Base-by-base conservation (phyloP, 1,139 yeast species). In the Hansenula sp. region DNA sequence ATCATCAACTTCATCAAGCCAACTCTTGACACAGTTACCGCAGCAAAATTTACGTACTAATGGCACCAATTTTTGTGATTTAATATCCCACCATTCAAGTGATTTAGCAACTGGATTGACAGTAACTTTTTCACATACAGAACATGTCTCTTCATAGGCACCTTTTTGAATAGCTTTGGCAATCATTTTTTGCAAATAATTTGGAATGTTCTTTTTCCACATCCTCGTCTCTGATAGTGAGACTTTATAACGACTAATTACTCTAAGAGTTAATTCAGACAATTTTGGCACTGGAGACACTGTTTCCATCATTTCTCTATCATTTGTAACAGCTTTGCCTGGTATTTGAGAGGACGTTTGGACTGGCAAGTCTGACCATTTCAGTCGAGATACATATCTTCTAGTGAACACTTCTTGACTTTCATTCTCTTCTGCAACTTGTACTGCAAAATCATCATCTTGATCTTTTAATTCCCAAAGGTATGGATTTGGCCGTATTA, bases 1-100 rank as follows among this genome's bases (percentile, higher is more conserved):
- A 1, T 32, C 30, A 5, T 52, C 53, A 14, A 49, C 45, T 4
- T 46, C 50, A 26, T 48, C 44, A 36, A 58, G 41, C 69, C 69
- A 65, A 11, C 26, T 16, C 9, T 37, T 36, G 3, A 68, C 68
- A 52, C 79, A 74, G 12, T 58, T 48, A 2, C 69, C 71, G 38
- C 69, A 63, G 46, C 79, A 74, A 43, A 75, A 74, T 43, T 67
- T 64, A 25, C 73, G 54, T 45, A 69, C 65, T 14, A 74, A 59
- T 0, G 79, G 78, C 2, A 73, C 58, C 21, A 61, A 51, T 28
- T 52, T 57, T 36, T 69, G 65, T 20, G 63, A 66, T 40, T 66
- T 62, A 35, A 72, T 62, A 44, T 77, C 77, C 82, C 85, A 78
- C 82, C 82, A 79, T 50, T 79, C 85, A 37, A 73, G 51, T 2